Percentiles rank a stretch among this genome's conserved stretches.
Conservation (phyloP, 2,329 filamentous ascomycete species). For the Fusarium nelsonii region DNA sequence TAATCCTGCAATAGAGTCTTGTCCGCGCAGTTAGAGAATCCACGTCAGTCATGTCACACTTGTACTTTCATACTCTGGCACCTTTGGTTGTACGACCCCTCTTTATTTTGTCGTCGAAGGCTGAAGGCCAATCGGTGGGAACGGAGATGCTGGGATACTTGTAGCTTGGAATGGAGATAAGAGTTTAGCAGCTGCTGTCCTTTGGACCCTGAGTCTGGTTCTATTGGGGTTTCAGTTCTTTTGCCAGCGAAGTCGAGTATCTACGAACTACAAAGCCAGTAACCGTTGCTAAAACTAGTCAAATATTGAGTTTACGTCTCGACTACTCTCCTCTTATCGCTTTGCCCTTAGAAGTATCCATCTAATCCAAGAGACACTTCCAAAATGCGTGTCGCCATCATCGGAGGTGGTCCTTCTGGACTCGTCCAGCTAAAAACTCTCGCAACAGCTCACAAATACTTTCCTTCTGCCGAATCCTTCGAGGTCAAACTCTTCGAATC, state of each 20-base stretch:
- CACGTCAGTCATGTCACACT: background rate
- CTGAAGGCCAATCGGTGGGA: background rate
- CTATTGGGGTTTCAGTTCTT: background rate
- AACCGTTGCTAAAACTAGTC: background rate
- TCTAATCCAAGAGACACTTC: fast-evolving
- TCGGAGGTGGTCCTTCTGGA: background rate
- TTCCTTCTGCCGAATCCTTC: background rate
- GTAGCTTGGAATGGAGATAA: background rate
- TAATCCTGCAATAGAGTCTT: conserved; percentile 2
- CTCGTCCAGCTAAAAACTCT: conserved; percentile 4
- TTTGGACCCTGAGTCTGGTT: background rate
- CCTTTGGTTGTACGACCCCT: background rate
- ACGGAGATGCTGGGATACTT: background rate
- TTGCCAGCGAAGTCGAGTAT: background rate
- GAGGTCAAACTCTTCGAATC: conserved; percentile 3
- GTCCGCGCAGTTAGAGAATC: background rate
- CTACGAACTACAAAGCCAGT: too few relatives aligned
- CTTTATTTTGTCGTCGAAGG: background rate
- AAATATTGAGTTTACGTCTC: background rate
- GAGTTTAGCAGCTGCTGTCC: background rate
- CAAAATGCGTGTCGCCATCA: background rate
- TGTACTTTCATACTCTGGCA: background rate
- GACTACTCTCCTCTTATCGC: background rate
- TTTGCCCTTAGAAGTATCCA: too few relatives aligned
- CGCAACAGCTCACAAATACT: background rate